Evolutionary conservation across 2,329 filamentous ascomycete genomes (phyloP).

Genomic region (Penicillium sp.): DNA sequence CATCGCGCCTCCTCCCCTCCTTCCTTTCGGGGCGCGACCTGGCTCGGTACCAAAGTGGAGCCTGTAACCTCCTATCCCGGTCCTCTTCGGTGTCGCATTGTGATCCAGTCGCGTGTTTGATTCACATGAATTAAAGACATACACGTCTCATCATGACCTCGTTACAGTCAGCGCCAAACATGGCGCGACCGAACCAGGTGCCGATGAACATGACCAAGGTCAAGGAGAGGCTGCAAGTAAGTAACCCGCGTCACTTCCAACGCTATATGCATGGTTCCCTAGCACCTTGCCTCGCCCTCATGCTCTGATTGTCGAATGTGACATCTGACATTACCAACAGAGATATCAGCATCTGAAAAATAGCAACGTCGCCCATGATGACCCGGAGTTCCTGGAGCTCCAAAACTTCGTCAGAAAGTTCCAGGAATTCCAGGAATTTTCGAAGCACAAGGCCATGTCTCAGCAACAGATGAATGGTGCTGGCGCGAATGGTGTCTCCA

Average conservation of each 20-base stretch:
- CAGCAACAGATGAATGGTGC: constrained; percentile 44
- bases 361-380: constrained; percentile 69
- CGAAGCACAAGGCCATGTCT: constrained; percentile 22
- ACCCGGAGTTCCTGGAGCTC: constrained; percentile 82
- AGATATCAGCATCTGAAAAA: constrained; percentile 87
- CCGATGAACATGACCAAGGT: constrained; percentile 55
- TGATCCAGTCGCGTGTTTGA: constrained; percentile 13
- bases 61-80: constrained; percentile 14
- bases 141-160: constrained; percentile 63
- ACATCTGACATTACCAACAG: constrained; percentile 49
- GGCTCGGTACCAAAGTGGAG: constrained; percentile 18
- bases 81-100: constrained; percentile 22
- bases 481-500: constrained; percentile 25
- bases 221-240: constrained; percentile 41
- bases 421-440: constrained; percentile 55
- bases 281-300: not conserved
- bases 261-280: not conserved
- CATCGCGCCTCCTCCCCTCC: constrained; percentile 21
- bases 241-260: constrained; percentile 14
- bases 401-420: constrained; percentile 69
- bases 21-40: constrained; percentile 21
- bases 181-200: constrained; percentile 61
- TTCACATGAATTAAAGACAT: constrained; percentile 28
- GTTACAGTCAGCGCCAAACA: constrained; percentile 65
- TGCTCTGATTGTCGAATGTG: not conserved